Conservation (phyloP, 495 filamentous ascomycete species). For the Amorphotheca resinae region DNA sequence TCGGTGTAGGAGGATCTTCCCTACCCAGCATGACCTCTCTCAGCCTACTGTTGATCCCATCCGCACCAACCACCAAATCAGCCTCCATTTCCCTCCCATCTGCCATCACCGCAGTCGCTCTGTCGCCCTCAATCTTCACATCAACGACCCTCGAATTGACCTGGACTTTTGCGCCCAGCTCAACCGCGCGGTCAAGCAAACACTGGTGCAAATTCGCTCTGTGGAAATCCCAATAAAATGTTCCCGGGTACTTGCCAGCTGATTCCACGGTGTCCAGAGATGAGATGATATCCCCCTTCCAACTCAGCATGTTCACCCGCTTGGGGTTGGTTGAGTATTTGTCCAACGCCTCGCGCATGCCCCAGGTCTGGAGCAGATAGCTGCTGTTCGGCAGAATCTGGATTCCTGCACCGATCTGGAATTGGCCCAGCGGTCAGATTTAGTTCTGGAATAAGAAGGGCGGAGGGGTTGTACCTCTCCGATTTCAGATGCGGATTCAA, state of each 20-base stretch:
- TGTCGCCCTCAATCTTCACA: constrained; percentile 11
- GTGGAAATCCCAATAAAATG: constrained; percentile 46
- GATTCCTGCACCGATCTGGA: constrained; percentile 44
- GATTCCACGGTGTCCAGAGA: constrained; percentile 24
- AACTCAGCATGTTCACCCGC: constrained; percentile 9
- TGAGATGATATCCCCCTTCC: constrained; percentile 9
- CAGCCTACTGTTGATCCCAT: constrained; percentile 41
- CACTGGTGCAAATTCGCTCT: constrained; percentile 44
- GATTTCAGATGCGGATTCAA: constrained; percentile 51
- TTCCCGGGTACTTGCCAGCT: constrained; percentile 31
- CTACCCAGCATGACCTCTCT: constrained; percentile 36
- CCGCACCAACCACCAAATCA: constrained; percentile 46
- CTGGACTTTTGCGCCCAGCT: constrained; percentile 39
- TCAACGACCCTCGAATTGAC: constrained; percentile 28
- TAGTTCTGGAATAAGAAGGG: background rate
- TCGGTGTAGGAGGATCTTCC: constrained; percentile 35
- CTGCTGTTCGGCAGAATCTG: constrained; percentile 45
- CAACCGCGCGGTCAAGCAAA: constrained; percentile 36
- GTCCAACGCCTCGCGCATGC: constrained; percentile 22
- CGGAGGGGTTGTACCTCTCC: constrained; percentile 29
- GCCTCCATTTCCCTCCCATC: constrained; percentile 26
- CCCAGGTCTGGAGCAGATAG: constrained; percentile 35
- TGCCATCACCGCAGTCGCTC: constrained; percentile 19
- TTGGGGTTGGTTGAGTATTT: constrained; percentile 26
- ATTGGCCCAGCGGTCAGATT: background rate